Conservation (phyloP, 2,329 filamentous ascomycete species). For the Nemania sp. region DNA sequence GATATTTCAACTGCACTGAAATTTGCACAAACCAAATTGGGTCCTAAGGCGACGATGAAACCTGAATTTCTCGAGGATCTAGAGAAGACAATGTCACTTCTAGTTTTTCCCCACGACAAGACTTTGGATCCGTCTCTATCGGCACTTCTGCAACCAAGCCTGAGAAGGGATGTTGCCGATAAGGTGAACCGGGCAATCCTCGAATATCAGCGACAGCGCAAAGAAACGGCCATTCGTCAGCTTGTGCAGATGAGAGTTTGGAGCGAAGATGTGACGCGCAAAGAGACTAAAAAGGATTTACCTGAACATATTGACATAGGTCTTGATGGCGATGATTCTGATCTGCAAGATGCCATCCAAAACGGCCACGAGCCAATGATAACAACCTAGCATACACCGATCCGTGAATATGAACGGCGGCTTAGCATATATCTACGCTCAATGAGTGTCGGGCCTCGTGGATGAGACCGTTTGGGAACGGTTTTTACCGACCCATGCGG, state of each 20-base stretch:
- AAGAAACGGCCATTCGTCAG: conserved; percentile 80
- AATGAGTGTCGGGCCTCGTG: background rate
- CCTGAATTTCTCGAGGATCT: conserved; percentile 81
- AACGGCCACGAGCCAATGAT: conserved; percentile 55
- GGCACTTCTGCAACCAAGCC: conserved; percentile 74
- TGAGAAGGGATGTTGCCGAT: conserved; percentile 82
- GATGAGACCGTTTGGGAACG: too few species aligned
- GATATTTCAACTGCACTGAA: conserved; percentile 80
- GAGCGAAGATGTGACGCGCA: conserved; percentile 69
- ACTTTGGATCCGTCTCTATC: conserved; percentile 75
- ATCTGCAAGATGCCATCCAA: conserved; percentile 34
- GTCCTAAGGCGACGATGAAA: conserved; percentile 81
- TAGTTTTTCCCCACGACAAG: conserved; percentile 82
- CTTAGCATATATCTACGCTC: background rate
- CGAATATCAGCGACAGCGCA: conserved; percentile 68
- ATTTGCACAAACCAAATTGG: conserved; percentile 86
- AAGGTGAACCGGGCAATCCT: conserved; percentile 89
- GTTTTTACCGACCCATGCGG: too few species aligned
- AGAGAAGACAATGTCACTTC: conserved; percentile 88
- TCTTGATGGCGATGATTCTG: conserved; percentile 37
- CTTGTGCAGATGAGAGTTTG: conserved; percentile 82
- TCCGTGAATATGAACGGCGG: background rate
- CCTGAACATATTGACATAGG: conserved; percentile 48
- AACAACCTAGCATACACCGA: conserved; percentile 46
- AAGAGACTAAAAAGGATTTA: conserved; percentile 45